Percentiles rank a stretch among this genome's conserved stretches.
Evolutionary conservation across 179 eudicot species (phyloP).

Genomic region (Carnegiea gigantea): DNA sequence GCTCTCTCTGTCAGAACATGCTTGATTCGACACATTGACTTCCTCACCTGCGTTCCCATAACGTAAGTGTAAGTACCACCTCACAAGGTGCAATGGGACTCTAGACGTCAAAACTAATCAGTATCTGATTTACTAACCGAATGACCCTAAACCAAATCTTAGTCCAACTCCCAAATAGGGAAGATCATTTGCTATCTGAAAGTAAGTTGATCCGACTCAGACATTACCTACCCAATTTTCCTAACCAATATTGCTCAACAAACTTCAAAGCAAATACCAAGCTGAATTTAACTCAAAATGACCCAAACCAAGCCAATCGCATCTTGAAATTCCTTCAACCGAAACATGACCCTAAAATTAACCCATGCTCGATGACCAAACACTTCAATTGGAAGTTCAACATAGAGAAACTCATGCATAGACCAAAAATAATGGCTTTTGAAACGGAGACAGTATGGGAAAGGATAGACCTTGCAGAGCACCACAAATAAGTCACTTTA

Average conservation of each 20-base stretch:
- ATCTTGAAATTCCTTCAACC: not conserved
- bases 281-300: not conserved
- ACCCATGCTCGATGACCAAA: not conserved
- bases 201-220: not conserved
- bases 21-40: slow-evolving; percentile 87
- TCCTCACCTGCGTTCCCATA: slow-evolving; percentile 57
- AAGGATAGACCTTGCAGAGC: not conserved
- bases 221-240: not conserved
- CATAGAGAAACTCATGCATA: not conserved
- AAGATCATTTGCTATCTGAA: not conserved
- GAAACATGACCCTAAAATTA: not conserved
- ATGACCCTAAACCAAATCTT: not conserved
- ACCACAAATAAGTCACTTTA: not conserved
- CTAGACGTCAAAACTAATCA: not conserved
- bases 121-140: not conserved
- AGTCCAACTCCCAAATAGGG: not conserved
- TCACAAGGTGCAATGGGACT: not conserved
- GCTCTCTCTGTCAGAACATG: slow-evolving; percentile 91
- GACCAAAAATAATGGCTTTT: not conserved
- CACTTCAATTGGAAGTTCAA: not conserved
- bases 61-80: not conserved
- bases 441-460: not conserved
- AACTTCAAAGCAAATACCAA: not conserved
- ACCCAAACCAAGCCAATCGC: not conserved
- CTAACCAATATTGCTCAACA: not conserved